Base-by-base conservation (phyloP, 1,284 basidiomycete species). In the Puccinia triticina region DNA sequence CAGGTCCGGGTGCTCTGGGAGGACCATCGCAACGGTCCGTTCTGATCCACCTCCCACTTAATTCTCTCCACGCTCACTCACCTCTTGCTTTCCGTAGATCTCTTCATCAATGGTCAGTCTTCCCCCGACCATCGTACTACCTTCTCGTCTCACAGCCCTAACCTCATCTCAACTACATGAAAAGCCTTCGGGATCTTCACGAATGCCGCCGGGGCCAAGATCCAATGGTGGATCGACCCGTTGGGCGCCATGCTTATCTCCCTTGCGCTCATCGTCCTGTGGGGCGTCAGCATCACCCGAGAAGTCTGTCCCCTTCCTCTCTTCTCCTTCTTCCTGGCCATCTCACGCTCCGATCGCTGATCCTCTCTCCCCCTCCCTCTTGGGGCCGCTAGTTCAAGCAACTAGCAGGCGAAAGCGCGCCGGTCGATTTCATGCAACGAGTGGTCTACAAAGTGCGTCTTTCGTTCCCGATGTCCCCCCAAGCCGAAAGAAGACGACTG, bases 1-100 rank as follows among this genome's bases (percentile, higher is more conserved):
- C 96, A 99, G 87, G 95, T 99, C 0, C 91, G 92, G 79, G 92
- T 98, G 5, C 90, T 98, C 34, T 98, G 94, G 93, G 94, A 97
- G 87, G 96, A 98, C 86, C 96, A 98, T 83, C 84, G 86, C 21
- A 80, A 80, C 53, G 78, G 78, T 80, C 53, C 50, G 55, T 59
- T 12, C 34, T 40, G 3, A 40, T 1, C 40, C 46, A n/a, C 43
- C 43, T 12, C 18, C 26, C 16, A 53, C 32, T 0, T 32, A 29
- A 16, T 50, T 34, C 48, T 34, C 11, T 57, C 50, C n/a, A 34
- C 26, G 34, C 14, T 69, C 34, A 10, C 40, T 29, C 29, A 69
- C 11, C 34, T 2, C 32, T 34, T 26, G 26, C 4, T 16, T 11
- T 53, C 26, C 21, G 1, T 69, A 80, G 78, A 80, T 34, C 57